Base-by-base conservation (phyloP, 1,139 yeast species). In the Debaryomycetaceae sp. region DNA sequence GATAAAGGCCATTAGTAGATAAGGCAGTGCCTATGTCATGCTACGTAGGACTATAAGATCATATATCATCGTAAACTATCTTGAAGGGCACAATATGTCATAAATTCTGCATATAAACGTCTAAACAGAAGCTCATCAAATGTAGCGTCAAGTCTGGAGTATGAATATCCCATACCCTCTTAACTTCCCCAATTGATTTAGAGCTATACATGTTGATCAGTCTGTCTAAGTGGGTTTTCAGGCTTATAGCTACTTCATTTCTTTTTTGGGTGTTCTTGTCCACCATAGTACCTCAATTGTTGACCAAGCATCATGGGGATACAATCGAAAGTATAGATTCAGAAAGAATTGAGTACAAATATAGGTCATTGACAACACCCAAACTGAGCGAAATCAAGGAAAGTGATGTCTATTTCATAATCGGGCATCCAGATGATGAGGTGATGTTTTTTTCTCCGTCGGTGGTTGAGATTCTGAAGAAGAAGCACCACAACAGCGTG, bases 371-470 rank as follows among this genome's bases (percentile, higher is more conserved):
- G 29, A 66, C 72, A 1, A 59, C 66, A 9, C 72, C 74, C 5
- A 59, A 69, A 17, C 62, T 69, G 6, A 52, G 68, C 24, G 68
- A 70, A 6, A 65, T 72, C 20, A 60, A 54, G 17, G 62, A 72
- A 48, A 60, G 69, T 35, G 60, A 67, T 1, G 67, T 78, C 1
- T 76, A 75, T 50, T 68, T 87, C 41, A 70, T 93, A 17, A 84
- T 90, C 37, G 97, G 97, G 1, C 99, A 95, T 63, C 99, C 99
- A 0, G 99, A 95, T 63, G 99, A 95, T 62, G 99, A 95, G 65
- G 93, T 90, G 45, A 95, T 95, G 99, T 95, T 95, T 65, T 95
- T 93, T 59, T 81, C 91, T 0, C 99, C 99, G 0, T 75, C 95
- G 0, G 57, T 89, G 39, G 63, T 79, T 7, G 85, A 80, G 51